Conservation (phyloP, 179 eudicot genomes). For the Silene vulgaris region DNA sequence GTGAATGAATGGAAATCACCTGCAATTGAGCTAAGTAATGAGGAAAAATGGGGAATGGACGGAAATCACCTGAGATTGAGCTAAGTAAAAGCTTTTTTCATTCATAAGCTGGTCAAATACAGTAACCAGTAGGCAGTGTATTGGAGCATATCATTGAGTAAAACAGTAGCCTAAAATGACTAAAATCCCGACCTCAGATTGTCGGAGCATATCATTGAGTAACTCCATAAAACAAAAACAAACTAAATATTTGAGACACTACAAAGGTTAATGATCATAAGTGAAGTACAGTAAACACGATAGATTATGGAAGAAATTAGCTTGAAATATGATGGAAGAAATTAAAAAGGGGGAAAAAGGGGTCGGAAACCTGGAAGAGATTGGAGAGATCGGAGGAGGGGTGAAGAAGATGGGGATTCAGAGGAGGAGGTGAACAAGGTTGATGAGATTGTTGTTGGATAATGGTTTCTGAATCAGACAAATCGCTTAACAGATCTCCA, state of each 20-base stretch:
- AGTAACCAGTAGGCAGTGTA: no score
- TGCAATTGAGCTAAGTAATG: no score
- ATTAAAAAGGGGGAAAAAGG: not conserved
- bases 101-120: no score
- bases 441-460: conserved; percentile 20
- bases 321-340: no score
- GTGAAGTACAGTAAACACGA: not conserved
- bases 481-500: conserved; percentile 69
- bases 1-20: no score
- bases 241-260: not conserved
- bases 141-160: no score
- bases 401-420: conserved; percentile 24
- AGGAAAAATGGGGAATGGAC: no score
- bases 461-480: conserved; percentile 40
- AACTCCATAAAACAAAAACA: not conserved
- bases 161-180: no score
- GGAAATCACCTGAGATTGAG: no score
- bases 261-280: not conserved
- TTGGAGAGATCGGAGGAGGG: conserved; percentile 49
- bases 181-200: no score
- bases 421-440: conserved; percentile 21
- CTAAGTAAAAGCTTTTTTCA: no score
- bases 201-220: no score
- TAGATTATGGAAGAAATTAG: not conserved
- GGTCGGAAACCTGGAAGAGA: conserved; percentile 52